These are phyloP conservation scores for Hypomontagnella submonticulosa DNA, from an alignment of 495 filamentous ascomycete genomes.

Conservation along the genomic window DNA sequence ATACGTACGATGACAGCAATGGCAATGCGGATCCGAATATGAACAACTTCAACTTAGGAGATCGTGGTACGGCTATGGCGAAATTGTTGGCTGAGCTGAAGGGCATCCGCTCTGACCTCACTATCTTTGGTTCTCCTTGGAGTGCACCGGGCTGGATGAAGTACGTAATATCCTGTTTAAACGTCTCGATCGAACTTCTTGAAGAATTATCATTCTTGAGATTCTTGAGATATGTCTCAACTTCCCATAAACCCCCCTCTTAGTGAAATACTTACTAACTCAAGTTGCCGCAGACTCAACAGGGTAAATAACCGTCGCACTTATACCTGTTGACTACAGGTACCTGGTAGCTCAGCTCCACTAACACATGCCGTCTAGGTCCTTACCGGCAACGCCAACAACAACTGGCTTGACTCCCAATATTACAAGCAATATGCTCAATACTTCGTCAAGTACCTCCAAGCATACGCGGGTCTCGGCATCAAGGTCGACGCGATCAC, in stretches of 20 bases:
- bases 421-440: conserved; percentile 60
- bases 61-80: conserved; percentile 65
- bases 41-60: conserved; percentile 58
- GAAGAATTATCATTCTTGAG: too few species aligned
- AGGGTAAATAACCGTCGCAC: conserved; percentile 39
- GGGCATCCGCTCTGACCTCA: conserved; percentile 48
- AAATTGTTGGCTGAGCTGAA: conserved; percentile 57
- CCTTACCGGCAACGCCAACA: conserved; percentile 57
- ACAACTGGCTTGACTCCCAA: conserved; percentile 64
- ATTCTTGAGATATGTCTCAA: too few species aligned
- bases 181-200: too few species aligned
- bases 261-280: too few species aligned
- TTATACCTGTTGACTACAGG: neutral
- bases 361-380: conserved; percentile 33
- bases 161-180: too few species aligned
- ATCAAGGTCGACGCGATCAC: conserved; percentile 64
- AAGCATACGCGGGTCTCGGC: conserved; percentile 58
- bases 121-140: conserved; percentile 64
- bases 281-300: conserved; percentile 44
- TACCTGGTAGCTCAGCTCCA: neutral
- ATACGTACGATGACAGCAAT: conserved; percentile 64
- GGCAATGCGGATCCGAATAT: conserved; percentile 54
- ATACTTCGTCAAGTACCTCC: conserved; percentile 68
- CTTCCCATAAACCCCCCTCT: too few species aligned
- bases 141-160: conserved; percentile 70